Conservation (phyloP, 2,329 filamentous ascomycete genomes). For the Talaromyces sp. region DNA sequence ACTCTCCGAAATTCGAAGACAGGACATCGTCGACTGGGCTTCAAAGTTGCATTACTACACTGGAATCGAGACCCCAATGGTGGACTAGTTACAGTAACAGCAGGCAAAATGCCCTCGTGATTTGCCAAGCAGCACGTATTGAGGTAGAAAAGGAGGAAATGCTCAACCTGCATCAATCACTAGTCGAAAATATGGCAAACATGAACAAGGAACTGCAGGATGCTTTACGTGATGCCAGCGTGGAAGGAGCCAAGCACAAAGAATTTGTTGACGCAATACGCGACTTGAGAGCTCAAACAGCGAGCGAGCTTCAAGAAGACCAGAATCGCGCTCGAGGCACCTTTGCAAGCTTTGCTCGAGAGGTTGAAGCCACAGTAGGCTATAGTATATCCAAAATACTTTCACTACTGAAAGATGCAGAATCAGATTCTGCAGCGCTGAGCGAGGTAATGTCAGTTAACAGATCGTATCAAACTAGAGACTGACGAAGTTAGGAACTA, state of each 20-base stretch:
- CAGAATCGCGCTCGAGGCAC: constrained; percentile 18
- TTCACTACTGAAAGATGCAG: constrained; percentile 16
- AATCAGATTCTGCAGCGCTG: constrained; percentile 15
- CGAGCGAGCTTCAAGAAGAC: constrained; percentile 28
- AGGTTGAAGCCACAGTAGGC: constrained; percentile 21
- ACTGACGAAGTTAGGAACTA: constrained; percentile 24
- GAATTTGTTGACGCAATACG: constrained; percentile 29
- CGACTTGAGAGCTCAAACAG: constrained; percentile 24
- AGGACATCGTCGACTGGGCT: constrained; percentile 27
- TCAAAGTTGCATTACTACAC: constrained; percentile 47
- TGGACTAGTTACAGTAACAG: constrained; percentile 64
- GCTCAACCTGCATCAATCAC: constrained; percentile 33
- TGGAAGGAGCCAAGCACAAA: constrained; percentile 25
- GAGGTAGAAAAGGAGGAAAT: constrained; percentile 52
- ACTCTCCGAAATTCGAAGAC: constrained; percentile 18
- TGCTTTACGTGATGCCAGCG: constrained; percentile 26
- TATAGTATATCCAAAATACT: constrained; percentile 17
- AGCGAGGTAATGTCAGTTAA: constrained; percentile 17
- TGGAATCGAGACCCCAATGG: constrained; percentile 52
- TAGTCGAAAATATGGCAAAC: constrained; percentile 31
- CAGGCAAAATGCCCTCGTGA: constrained; percentile 55
- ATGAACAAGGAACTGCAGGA: constrained; percentile 30
- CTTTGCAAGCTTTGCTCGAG: constrained; percentile 22
- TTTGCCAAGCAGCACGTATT: constrained; percentile 57
- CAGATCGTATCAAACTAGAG: background rate